Conservation (phyloP, 2,329 filamentous ascomycete genomes). For the Fusarium sp. region DNA sequence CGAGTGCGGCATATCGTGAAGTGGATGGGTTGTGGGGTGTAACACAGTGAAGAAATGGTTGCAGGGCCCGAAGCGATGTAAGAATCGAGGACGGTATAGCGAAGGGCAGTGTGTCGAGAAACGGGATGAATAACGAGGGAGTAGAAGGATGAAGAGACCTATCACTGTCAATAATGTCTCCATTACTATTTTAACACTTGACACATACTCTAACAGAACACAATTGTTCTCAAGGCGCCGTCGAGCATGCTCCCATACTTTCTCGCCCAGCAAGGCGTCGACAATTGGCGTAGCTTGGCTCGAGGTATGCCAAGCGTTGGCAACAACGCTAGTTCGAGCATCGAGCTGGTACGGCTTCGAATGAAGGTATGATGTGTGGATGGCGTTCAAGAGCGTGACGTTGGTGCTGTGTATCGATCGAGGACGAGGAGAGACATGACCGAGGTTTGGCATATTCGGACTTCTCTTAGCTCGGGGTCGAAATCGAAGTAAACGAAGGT, state of each 20-base stretch:
- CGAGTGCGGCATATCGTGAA: slow-evolving; percentile 82
- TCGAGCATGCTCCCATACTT: slow-evolving; percentile 96
- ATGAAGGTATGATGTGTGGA: slow-evolving; percentile 89
- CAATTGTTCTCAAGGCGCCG: slow-evolving; percentile 95
- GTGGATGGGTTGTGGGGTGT: slow-evolving; percentile 91
- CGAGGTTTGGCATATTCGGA: neutral
- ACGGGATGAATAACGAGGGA: slow-evolving; percentile 85
- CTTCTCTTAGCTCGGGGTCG: neutral
- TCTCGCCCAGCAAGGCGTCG: slow-evolving; percentile 79
- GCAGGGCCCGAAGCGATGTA: slow-evolving; percentile 82
- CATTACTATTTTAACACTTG: too few relatives aligned
- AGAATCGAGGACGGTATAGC: slow-evolving; percentile 80
- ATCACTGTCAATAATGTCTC: neutral
- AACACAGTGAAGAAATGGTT: slow-evolving; percentile 87
- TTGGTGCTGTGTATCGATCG: slow-evolving; percentile 61
- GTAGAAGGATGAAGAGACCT: slow-evolving; percentile 91
- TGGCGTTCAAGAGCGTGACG: slow-evolving; percentile 89
- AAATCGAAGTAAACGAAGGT: neutral
- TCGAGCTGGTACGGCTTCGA: slow-evolving; percentile 87
- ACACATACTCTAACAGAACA: slow-evolving; percentile 82
- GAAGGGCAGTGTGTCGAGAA: slow-evolving; percentile 84
- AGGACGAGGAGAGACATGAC: neutral
- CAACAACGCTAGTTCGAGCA: slow-evolving; percentile 88
- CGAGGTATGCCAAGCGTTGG: slow-evolving; percentile 95
- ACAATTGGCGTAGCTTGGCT: slow-evolving; percentile 78